A percentile compares a stretch with the other conserved stretches of the same genome.
These are phyloP conservation scores for Penicillium sp. DNA, from an alignment of 2,329 filamentous ascomycete species.

Conservation along the genomic window DNA sequence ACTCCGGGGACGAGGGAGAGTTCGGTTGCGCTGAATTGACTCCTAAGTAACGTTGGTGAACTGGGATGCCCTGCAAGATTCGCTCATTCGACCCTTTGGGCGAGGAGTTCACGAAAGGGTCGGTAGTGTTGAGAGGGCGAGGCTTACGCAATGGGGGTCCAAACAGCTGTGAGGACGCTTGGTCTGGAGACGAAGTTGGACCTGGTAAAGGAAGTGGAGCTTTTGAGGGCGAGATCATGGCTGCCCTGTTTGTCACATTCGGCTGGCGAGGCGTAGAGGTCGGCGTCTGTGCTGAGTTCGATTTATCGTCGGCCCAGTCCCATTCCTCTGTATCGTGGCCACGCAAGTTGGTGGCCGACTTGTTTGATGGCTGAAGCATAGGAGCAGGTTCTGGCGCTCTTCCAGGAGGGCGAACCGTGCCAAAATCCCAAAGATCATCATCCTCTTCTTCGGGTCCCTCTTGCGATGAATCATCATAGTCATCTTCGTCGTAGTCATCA, in stretches of 20 bases:
- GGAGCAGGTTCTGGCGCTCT: slow-evolving; percentile 43
- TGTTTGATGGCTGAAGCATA: slow-evolving; percentile 68
- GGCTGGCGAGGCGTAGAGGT: slow-evolving; percentile 51
- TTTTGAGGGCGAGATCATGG: slow-evolving; percentile 51
- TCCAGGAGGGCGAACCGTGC: slow-evolving; percentile 79
- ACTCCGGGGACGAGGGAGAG: background rate
- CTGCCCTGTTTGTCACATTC: slow-evolving; percentile 23
- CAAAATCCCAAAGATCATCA: slow-evolving; percentile 96
- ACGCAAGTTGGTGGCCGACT: slow-evolving; percentile 72
- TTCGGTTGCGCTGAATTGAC: background rate
- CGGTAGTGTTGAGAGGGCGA: slow-evolving; percentile 41
- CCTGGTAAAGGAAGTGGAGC: slow-evolving; percentile 47
- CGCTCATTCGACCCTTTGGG: slow-evolving; percentile 9
- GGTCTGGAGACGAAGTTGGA: slow-evolving; percentile 52
- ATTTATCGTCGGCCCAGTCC: slow-evolving; percentile 26
- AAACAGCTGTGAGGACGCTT: slow-evolving; percentile 46
- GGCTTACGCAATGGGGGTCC: slow-evolving; percentile 41
- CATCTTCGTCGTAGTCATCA: slow-evolving; percentile 53
- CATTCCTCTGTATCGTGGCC: slow-evolving; percentile 41
- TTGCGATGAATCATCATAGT: slow-evolving; percentile 29
- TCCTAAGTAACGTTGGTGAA: slow-evolving; percentile 3
- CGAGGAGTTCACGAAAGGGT: slow-evolving; percentile 28
- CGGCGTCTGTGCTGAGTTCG: slow-evolving; percentile 25
- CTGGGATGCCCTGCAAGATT: slow-evolving; percentile 8
- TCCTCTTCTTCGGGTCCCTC: slow-evolving; percentile 52